phyloP scores from a whole-genome alignment of 192 early-diverging fungal genomes.

The Backusella westeae region DNA sequence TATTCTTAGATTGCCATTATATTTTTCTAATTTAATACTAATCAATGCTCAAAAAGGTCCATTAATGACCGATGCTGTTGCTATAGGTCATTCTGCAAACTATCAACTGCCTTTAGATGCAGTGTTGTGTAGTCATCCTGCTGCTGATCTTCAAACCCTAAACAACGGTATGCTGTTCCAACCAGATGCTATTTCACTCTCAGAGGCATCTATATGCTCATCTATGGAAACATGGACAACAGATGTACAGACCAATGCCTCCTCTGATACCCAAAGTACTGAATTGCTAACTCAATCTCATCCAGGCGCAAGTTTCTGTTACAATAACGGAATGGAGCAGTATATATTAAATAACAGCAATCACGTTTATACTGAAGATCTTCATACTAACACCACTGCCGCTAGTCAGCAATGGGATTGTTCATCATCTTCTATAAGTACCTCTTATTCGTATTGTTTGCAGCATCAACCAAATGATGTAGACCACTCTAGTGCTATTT shows the following conservation, averaged over 20 bases:
- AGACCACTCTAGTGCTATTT: neutral
- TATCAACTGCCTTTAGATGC: neutral
- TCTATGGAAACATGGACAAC: slow-evolving; percentile 2
- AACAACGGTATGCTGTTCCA: neutral
- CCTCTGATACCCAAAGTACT: neutral
- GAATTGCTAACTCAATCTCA: neutral
- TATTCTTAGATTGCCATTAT: neutral
- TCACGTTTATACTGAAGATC: neutral
- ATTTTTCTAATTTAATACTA: neutral
- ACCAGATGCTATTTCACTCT: neutral
- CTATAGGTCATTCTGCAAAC: slow-evolving; percentile 2
- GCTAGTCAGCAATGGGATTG: neutral
- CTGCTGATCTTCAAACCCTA: neutral
- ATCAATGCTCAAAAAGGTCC: neutral
- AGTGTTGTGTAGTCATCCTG: neutral
- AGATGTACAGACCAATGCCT: neutral
- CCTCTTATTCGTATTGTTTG: neutral
- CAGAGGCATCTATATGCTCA: neutral
- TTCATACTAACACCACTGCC: neutral
- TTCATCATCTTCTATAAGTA: neutral
- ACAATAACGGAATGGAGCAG: neutral
- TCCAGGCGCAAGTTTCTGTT: neutral
- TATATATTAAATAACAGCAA: neutral
- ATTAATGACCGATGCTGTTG: neutral
- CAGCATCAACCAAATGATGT: neutral